These are phyloP conservation scores for Fusarium annulatum DNA, from an alignment of 2,329 filamentous ascomycete genomes.

Conservation along the genomic window DNA sequence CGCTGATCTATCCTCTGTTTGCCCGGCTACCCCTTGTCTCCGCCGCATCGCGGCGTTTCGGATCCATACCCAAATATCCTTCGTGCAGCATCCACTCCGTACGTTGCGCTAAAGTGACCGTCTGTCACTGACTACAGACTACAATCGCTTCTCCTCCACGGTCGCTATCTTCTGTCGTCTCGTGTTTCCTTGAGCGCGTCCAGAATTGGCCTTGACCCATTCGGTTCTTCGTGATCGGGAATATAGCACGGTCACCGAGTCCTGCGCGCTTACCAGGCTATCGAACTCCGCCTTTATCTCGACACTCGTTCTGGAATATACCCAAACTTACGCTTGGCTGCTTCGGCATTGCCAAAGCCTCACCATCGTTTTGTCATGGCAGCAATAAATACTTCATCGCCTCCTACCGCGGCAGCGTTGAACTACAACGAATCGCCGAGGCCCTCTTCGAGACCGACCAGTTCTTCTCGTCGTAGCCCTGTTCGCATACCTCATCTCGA, in stretches of 20 bases:
- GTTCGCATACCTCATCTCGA: conserved; percentile 47
- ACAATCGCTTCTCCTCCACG: conserved; percentile 27
- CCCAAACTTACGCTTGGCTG: conserved; percentile 19
- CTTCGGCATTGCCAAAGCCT: conserved; percentile 31
- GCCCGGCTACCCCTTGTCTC: conserved; percentile 23
- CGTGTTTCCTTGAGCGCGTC: not conserved
- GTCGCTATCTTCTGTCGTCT: conserved; percentile 15
- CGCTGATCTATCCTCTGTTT: conserved; percentile 34
- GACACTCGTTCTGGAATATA: conserved; percentile 19
- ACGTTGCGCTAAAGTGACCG: conserved; percentile 23
- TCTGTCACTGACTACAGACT: conserved; percentile 23
- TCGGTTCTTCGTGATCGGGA: conserved; percentile 4
- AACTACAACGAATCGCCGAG: conserved; percentile 35
- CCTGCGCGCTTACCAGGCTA: conserved; percentile 6
- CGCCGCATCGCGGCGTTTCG: conserved; percentile 37
- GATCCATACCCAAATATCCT: conserved; percentile 37
- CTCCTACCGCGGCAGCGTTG: conserved; percentile 47
- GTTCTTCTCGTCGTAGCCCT: conserved; percentile 49
- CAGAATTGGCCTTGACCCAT: conserved; percentile 6
- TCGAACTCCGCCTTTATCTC: conserved; percentile 13
- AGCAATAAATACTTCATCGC: conserved; percentile 50
- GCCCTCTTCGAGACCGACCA: conserved; percentile 34
- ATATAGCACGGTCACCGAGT: conserved; percentile 2
- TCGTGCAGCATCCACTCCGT: conserved; percentile 25
- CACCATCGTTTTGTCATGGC: conserved; percentile 46